Percentiles rank a stretch among this genome's conserved stretches.
Evolutionary conservation across 116 monocot species (phyloP).

Genomic region (Zostera marina): DNA sequence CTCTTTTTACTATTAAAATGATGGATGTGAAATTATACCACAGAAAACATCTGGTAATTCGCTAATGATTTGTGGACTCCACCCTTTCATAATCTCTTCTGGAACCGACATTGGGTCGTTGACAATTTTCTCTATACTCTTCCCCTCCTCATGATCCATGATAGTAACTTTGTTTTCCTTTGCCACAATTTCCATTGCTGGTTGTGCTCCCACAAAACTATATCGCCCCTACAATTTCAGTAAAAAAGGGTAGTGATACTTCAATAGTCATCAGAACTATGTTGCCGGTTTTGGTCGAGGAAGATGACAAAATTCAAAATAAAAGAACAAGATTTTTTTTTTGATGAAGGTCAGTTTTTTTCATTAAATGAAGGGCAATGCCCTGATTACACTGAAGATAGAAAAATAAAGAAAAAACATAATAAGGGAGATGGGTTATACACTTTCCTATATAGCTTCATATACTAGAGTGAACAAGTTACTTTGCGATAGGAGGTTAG

Average conservation of each 20-base stretch:
- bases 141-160: constrained; percentile 46
- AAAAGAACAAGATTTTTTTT: background rate
- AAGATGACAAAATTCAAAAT: background rate
- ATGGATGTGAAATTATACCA: constrained; percentile 16
- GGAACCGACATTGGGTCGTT: constrained; percentile 58
- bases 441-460: too few species aligned
- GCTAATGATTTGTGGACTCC: constrained; percentile 33
- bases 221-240: constrained; percentile 25
- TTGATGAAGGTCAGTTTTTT: too few species aligned
- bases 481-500: too few species aligned
- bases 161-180: constrained; percentile 47
- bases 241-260: too few species aligned
- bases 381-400: too few species aligned
- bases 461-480: too few species aligned
- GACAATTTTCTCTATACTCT: constrained; percentile 23
- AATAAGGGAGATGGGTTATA: too few species aligned
- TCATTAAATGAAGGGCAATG: too few species aligned
- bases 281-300: too few species aligned
- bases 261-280: too few species aligned
- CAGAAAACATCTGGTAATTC: constrained; percentile 44
- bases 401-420: too few species aligned
- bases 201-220: constrained; percentile 57
- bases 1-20: background rate
- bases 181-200: constrained; percentile 59
- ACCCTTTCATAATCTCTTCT: constrained; percentile 37